Percentiles rank a stretch among this genome's conserved stretches.
Evolutionary conservation across 140 eudicot genomes (phyloP).

Genomic region (Flaveria floridana): DNA sequence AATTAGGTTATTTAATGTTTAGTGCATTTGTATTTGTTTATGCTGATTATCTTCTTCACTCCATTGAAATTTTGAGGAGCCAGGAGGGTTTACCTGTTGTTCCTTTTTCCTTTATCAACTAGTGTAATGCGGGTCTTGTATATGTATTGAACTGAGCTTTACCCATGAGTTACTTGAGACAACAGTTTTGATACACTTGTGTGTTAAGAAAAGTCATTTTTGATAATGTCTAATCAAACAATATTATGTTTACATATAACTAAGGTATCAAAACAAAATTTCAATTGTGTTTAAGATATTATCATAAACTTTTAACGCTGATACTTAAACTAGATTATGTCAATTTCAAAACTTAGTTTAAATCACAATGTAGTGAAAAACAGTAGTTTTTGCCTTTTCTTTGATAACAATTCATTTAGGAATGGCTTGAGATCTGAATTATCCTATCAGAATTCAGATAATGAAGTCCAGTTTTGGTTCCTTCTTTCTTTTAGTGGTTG

Average conservation of each 20-base stretch:
- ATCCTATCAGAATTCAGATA: background rate
- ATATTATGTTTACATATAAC: too few species aligned
- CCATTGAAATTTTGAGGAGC: background rate
- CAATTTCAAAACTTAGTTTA: background rate
- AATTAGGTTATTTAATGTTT: background rate
- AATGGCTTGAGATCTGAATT: background rate
- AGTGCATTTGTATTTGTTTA: background rate
- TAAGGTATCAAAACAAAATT: background rate
- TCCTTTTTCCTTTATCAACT: background rate
- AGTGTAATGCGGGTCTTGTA: background rate
- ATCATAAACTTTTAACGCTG: background rate
- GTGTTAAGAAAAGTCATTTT: background rate
- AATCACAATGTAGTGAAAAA: background rate
- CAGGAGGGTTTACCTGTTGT: background rate
- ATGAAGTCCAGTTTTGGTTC: background rate
- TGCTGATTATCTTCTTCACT: slow-evolving; percentile 6
- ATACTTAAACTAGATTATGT: background rate
- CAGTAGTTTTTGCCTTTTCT: background rate
- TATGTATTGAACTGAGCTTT: background rate
- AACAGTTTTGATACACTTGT: background rate
- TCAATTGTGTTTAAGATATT: background rate
- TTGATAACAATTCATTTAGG: background rate
- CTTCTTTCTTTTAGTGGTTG: background rate
- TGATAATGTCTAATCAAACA: background rate
- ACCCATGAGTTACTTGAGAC: background rate